These are phyloP conservation scores for Pythium brachiatum DNA, from an alignment of 352 stramenopile genomes.

Conservation along the genomic window DNA sequence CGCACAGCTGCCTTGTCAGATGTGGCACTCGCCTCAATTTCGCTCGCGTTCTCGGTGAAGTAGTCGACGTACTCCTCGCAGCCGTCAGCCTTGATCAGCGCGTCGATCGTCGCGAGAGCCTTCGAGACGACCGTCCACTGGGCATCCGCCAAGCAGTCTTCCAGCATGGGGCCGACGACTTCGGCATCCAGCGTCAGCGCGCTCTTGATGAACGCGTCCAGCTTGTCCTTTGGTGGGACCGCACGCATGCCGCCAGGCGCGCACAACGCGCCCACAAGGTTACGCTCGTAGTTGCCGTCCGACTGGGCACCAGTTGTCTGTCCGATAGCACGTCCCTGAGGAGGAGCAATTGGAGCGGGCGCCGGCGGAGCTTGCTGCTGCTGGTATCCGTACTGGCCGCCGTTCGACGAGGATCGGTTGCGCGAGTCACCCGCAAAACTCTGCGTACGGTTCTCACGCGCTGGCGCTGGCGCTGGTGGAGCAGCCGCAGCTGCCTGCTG, in stretches of 20 bases:
- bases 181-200: slow-evolving; percentile 91
- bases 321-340: slow-evolving; percentile 25
- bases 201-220: slow-evolving; percentile 90
- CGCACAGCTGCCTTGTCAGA: slow-evolving; percentile 78
- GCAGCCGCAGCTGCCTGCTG: slow-evolving; percentile 18
- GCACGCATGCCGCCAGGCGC: slow-evolving; percentile 93
- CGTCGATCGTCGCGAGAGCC: slow-evolving; percentile 93
- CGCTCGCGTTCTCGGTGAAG: slow-evolving; percentile 73
- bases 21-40: slow-evolving; percentile 69
- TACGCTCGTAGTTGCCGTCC: slow-evolving; percentile 91
- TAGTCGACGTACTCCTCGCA: slow-evolving; percentile 86
- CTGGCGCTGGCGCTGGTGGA: slow-evolving; percentile 18
- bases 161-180: slow-evolving; percentile 91
- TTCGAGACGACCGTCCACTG: slow-evolving; percentile 92
- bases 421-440: slow-evolving; percentile 38
- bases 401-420: slow-evolving; percentile 23
- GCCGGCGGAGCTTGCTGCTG: slow-evolving; percentile 16
- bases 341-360: slow-evolving; percentile 1
- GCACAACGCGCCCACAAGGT: slow-evolving; percentile 91
- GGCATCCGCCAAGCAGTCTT: slow-evolving; percentile 91
- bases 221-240: slow-evolving; percentile 93
- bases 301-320: slow-evolving; percentile 76
- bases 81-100: slow-evolving; percentile 68
- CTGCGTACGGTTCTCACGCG: slow-evolving; percentile 41
- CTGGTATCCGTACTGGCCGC: slow-evolving; percentile 58